Base-by-base conservation (phyloP, 805 yeast species). In the Suhomyces sp. region DNA sequence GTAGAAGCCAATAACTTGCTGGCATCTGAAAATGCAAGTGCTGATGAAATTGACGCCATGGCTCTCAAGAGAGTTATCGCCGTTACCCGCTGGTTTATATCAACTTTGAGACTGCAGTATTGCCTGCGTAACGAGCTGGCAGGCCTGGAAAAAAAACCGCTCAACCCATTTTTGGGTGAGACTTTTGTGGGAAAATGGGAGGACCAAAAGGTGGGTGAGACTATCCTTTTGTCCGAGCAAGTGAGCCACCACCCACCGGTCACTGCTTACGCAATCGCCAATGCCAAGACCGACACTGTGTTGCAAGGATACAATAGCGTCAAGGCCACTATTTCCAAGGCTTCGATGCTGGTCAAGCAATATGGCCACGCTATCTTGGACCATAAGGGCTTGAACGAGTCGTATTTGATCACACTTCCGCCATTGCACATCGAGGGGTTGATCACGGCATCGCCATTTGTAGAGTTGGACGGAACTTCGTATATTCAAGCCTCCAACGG, bases 221-320 rank as follows among this genome's bases (percentile, higher is more conserved):
- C 97, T 22, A 71, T 83, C 10, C 75, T 93, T 47, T 64, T 90
- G 50, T 83, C 92, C 57, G 99, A 94, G 71, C 99, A 94, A 72
- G 97, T 94, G 12, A 85, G 92, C 55, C 99, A 94, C 72, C 99
- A 94, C 69, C 99, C 99, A 15, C 98, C 99, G 22, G 86, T 88
- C 33, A 92, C 98, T n/a, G 97, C 94, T 6, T 94, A 91, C 66
- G 82, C 91, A 43, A 81, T 94, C 51, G 73, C 81, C 63, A 91
- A 91, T 66, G 87, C 84, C 56, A 81, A 83, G 61, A 79, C 86
- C 67, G 79, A 85, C 31, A 85, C 86, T 22, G 71, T 75, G 41
- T 75, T 91, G 56, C 88, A 92, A 68, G 99, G 99, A 49, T 93
- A 89, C 73, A 92, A 89, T 64, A 93, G 93, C 39, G 82, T 93